Evolutionary conservation across 2,329 filamentous ascomycete species (phyloP), one percentile per base, ranked within the genome.

Genomic region (Claviceps purpurea): DNA sequence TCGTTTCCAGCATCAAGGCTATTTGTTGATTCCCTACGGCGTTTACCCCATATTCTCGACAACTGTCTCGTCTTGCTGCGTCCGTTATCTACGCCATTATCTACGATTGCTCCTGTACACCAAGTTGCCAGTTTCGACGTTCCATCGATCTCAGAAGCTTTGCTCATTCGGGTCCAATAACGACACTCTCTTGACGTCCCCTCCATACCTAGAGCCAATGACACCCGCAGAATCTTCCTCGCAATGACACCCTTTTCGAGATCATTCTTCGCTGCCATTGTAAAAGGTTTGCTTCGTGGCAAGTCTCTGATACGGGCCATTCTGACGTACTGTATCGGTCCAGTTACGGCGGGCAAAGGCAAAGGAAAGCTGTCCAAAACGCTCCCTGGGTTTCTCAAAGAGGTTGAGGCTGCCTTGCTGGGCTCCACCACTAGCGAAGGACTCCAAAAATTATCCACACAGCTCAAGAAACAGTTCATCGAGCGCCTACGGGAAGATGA

Each of bases 271-370:
- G 70, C 76, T 57, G 78, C 76, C 54, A 65, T 76, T 51, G 60
- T 81, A 63, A 79, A 74, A 68, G 78, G 76, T 59, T 70, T 83
- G 52, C 67, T 80, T 49, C 72, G 74, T 50, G 79, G 79, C 58
- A 81, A 77, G 67, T 78, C 78, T 49, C 67, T 82, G 55, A 64
- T 83, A 54, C 73, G 78, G 60, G 75, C 77, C 49, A 67, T 82
- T 34, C 64, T 83, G 54, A 68, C 75, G 54, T 76, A 75, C 61
- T 79, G 76, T 75, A 65, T 73, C 44, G 69, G 64, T 53, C 71
- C 76, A 34, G 58, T 68, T 46, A 57, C 62, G 46, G 54, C 68
- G 51, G 67, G 66, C 44, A 58, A 55, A 47, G 50, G 54, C 47
- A 61, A 64, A 20, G 55, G 49, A 39, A 58, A 56, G 8, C 50